Percentiles rank a stretch among this genome's conserved stretches.
Evolutionary conservation across 306 rosid genomes (phyloP).

Genomic region (Chamaecrista fasciculata): DNA sequence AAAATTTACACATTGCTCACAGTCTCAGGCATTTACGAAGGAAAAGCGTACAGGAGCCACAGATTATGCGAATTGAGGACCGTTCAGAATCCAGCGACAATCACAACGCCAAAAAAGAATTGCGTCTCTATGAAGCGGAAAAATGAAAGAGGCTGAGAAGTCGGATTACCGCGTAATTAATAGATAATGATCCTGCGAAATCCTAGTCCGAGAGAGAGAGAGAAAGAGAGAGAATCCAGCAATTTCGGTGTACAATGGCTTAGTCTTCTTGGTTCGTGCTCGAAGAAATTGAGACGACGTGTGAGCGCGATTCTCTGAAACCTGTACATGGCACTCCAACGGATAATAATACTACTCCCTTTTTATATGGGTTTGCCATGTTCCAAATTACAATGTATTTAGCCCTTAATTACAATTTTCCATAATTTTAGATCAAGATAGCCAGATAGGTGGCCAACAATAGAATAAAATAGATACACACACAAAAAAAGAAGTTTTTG

Average conservation of each 20-base stretch:
- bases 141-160: conserved; percentile 29
- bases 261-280: conserved; percentile 4
- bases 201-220: conserved; percentile 23
- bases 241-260: conserved; percentile 31
- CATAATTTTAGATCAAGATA: neutral
- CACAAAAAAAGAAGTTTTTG: neutral
- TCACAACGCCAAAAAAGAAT: neutral
- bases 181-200: conserved; percentile 36
- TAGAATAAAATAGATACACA: neutral
- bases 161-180: conserved; percentile 55
- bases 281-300: conserved; percentile 2
- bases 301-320: conserved; percentile 24
- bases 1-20: neutral
- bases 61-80: neutral
- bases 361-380: neutral
- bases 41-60: neutral
- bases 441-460: neutral
- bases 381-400: neutral
- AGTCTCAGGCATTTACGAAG: conserved; percentile 13
- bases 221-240: conserved; percentile 28
- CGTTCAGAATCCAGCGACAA: neutral
- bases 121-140: neutral
- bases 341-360: neutral
- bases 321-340: neutral
- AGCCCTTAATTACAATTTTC: neutral